Evolutionary conservation across 805 yeast species (phyloP).

Genomic region (Wickerhamiella azymoides): DNA sequence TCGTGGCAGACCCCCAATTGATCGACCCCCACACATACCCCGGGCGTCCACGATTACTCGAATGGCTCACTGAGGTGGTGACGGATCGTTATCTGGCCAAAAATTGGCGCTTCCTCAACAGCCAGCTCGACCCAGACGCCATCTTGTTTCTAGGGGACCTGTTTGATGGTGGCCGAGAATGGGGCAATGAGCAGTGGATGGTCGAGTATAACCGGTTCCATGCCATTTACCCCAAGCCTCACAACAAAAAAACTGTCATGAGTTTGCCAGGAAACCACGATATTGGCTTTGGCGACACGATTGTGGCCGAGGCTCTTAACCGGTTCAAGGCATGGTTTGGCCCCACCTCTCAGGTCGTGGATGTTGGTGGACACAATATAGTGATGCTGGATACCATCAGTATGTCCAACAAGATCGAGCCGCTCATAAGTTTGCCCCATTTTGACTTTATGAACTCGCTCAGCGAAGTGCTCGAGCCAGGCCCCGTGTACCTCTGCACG

Average conservation of each 20-base stretch:
- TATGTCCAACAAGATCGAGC: constrained; percentile 43
- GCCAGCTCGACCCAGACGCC: constrained; percentile 54
- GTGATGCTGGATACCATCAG: constrained; percentile 77
- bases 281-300: constrained; percentile 77
- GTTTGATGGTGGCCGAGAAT: constrained; percentile 88
- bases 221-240: constrained; percentile 44
- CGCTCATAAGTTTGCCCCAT: constrained; percentile 35
- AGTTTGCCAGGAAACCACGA: constrained; percentile 90
- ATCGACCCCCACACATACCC: constrained; percentile 85
- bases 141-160: constrained; percentile 78
- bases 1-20: constrained; percentile 90
- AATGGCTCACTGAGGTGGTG: constrained; percentile 42
- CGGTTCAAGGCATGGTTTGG: constrained; percentile 70
- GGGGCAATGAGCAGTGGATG: constrained; percentile 58
- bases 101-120: constrained; percentile 51
- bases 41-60: constrained; percentile 37
- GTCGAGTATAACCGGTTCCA: constrained; percentile 58
- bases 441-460: constrained; percentile 36
- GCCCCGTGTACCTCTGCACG: constrained; percentile 38
- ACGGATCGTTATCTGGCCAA: constrained; percentile 70
- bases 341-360: constrained; percentile 37
- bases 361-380: constrained; percentile 59
- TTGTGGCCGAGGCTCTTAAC: constrained; percentile 39
- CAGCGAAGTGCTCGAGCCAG: neutral
- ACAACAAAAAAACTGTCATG: constrained; percentile 32